Evolutionary conservation across 2,329 filamentous ascomycete genomes (phyloP).

Genomic region (Phyllosticta citrichinensis): DNA sequence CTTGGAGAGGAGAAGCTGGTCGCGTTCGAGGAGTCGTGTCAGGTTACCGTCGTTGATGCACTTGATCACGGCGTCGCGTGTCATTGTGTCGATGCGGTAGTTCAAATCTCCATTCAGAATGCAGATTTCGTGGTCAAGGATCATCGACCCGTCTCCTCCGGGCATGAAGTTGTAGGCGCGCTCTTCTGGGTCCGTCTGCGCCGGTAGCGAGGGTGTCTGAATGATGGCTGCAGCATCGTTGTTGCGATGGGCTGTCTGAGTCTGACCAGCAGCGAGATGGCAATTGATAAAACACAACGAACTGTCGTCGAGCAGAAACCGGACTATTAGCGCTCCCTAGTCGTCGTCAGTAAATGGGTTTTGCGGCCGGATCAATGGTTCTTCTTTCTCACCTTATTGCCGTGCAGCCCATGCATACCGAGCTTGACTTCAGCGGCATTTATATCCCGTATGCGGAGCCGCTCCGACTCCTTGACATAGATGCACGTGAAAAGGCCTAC

Average conservation of each 20-base stretch:
- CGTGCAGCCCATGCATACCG: constrained; percentile 88
- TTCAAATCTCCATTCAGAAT: constrained; percentile 94
- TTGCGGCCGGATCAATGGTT: background rate
- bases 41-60: constrained; percentile 76
- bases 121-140: constrained; percentile 96
- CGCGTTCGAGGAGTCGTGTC: constrained; percentile 76
- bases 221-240: constrained; percentile 87
- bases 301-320: constrained; percentile 89
- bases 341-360: background rate
- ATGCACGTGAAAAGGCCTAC: constrained; percentile 94
- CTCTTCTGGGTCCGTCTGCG: constrained; percentile 54
- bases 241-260: constrained; percentile 80
- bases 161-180: constrained; percentile 72
- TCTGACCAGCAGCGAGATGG: constrained; percentile 89
- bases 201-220: constrained; percentile 64
- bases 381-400: constrained; percentile 60
- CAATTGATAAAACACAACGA: constrained; percentile 96
- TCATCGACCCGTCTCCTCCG: constrained; percentile 90
- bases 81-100: constrained; percentile 96
- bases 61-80: constrained; percentile 80
- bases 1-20: constrained; percentile 81
- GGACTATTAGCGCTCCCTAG: constrained; percentile 72
- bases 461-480: constrained; percentile 76
- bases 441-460: constrained; percentile 66
- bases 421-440: constrained; percentile 80